phyloP scores from a whole-genome alignment of 305 asterid genomes.

The Withania somnifera region DNA sequence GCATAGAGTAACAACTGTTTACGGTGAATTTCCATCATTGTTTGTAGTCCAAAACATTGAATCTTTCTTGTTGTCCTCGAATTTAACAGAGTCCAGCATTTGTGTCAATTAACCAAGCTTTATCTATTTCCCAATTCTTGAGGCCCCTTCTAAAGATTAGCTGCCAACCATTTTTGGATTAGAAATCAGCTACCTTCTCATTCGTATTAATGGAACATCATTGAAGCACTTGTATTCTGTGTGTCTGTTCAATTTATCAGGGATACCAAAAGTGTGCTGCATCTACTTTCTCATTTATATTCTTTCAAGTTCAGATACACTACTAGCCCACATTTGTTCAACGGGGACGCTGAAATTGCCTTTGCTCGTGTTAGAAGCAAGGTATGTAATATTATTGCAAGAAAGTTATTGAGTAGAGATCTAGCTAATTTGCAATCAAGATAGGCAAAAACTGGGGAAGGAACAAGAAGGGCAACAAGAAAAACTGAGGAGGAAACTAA shows the following conservation, averaged over 20 bases:
- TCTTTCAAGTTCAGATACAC: conserved; percentile 53
- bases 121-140: background rate
- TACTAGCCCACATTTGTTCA: conserved; percentile 94
- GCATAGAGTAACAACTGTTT: background rate
- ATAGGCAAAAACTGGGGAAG: background rate
- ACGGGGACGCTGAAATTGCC: conserved; percentile 74
- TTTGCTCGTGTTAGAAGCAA: conserved; percentile 72
- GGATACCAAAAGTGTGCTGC: background rate
- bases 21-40: background rate
- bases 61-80: background rate
- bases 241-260: background rate
- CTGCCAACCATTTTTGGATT: background rate
- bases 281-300: background rate
- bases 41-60: background rate
- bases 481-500: background rate
- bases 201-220: background rate
- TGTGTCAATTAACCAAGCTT: background rate
- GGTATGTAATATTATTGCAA: conserved; percentile 31
- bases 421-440: background rate
- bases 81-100: background rate
- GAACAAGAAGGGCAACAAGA: background rate
- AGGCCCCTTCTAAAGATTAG: background rate
- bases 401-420: conserved; percentile 1
- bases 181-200: background rate
- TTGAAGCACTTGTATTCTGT: background rate